Base-by-base conservation (phyloP, 257 asterid species). In the Rhazya stricta region DNA sequence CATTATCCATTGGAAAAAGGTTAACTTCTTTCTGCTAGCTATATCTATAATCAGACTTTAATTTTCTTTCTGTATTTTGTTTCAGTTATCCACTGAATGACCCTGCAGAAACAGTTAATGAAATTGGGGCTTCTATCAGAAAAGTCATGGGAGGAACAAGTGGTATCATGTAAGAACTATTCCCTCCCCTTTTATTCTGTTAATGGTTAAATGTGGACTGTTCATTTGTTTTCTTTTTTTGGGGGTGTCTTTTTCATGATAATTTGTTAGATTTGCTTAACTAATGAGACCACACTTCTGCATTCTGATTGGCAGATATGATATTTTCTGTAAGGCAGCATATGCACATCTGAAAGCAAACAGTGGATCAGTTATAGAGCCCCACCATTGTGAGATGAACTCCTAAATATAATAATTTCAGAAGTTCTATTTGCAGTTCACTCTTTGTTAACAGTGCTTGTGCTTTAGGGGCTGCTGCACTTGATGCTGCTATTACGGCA, bases 101-200 rank as follows among this genome's bases (percentile, higher is more conserved):
- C 84, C 89, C 96, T 58, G 94, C 96, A 25, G 98, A 92, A 83
- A 91, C 98, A 42, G 83, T 88, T 30, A 76, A 79, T 75, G 96
- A 89, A 84, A 89, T 92, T 60, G 99, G 96, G 83, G 79, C 88
- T 46, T 87, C 97, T 76, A 84, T 91, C 72, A 84, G 97, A 84
- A 90, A 94, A 87, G 96, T 88, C 82, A 95, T 95, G 99, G 99
- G 99, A 74, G 99, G 99, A 87, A 95, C 97, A 60, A 95, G 98
- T 74, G 99, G 99, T 67, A 84, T 95, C 89, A 79, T 95, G 99
- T 95, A 88, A 50, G 72, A 65, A 69, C 66, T 74, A 50, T 65
- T 66, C 75, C 78, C 56, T 71, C 73, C 58, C 67, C n/a, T 56
- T 54, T 45, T 46, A n/a, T 71, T 34, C 42, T 54, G 32, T 57